Evolutionary conservation across 176 grass and related monocot genomes (phyloP).

Genomic region (Raddia guianensis): DNA sequence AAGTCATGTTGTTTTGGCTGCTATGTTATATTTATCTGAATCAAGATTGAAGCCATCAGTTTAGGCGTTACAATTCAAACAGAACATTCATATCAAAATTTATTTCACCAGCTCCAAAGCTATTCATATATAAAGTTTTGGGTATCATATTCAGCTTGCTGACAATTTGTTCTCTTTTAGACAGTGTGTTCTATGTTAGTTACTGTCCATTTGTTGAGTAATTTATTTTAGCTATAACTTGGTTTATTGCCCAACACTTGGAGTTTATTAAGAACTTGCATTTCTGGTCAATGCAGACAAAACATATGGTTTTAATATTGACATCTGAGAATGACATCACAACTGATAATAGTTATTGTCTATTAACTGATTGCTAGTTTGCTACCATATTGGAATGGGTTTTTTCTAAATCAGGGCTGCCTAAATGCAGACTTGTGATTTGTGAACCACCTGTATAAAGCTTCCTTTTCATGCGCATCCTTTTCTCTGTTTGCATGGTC

Average conservation of each 20-base stretch:
- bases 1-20: neutral
- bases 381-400: neutral
- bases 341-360: conserved; percentile 26
- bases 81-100: conserved; percentile 6
- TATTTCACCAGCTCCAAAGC: neutral
- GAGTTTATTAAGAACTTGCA: neutral
- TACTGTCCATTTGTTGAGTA: conserved; percentile 1
- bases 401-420: neutral
- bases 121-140: conserved; percentile 10
- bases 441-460: too few species aligned
- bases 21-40: neutral
- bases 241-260: conserved; percentile 35
- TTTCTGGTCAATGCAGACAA: conserved; percentile 35
- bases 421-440: neutral
- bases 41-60: neutral
- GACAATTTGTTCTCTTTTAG: conserved; percentile 19
- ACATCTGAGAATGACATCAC: conserved; percentile 36
- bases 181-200: conserved; percentile 18
- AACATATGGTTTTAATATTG: conserved; percentile 19
- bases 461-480: too few species aligned
- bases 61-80: conserved; percentile 3
- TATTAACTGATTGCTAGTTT: neutral
- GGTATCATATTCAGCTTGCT: conserved; percentile 14
- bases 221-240: conserved; percentile 30
- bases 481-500: too few species aligned